Base-by-base conservation (phyloP, 2,329 filamentous ascomycete species). In the Sarocladium oryzae region DNA sequence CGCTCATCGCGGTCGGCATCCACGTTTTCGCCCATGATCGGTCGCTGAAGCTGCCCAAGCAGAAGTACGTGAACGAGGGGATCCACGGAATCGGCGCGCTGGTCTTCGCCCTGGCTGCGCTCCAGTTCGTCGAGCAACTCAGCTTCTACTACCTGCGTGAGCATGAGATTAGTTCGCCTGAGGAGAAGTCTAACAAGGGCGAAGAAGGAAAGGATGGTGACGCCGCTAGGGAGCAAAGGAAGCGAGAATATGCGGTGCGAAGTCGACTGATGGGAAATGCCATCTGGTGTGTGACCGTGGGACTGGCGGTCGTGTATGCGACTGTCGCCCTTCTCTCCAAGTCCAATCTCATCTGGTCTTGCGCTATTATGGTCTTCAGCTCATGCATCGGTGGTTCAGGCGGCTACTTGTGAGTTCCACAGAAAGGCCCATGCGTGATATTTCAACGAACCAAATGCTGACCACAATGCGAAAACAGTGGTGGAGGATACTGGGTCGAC, bases 311-410 rank as follows among this genome's bases (percentile, higher is more conserved):
- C 11, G 26, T 43, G 11, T 51, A 51, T 24, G 35, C 32, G 13
- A 33, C 36, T 7, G 49, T 51, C 2, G 49, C 24, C 18, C 21
- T 51, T 3, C 37, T 51, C 21, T 20, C 36, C n/a, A 35, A 30
- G 15, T 51, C 49, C 23, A 51, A 43, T 26, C 24, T 51, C 16
- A 32, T 51, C 26, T 51, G 49, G 49, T 26, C 49, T 28, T 51
- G 49, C 21, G 49, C 36, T 2, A 51, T 51, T 26, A 43, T 43
- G 28, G 36, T 21, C n/a, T 50, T 51, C 37, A 24, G 33, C 16
- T 21, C 37, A 3, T 43, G 30, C 15, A 11, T 51, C 18, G 49
- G 49, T 28, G 49, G 32, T 28, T 33, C 37, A 4, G 36, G 32
- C 20, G 49, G 49, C 28, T 51, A 51, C 21, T 41, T 43, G 49